These are phyloP conservation scores for Phytophthora cactorum DNA, from an alignment of 352 stramenopile species.

Conservation along the genomic window DNA sequence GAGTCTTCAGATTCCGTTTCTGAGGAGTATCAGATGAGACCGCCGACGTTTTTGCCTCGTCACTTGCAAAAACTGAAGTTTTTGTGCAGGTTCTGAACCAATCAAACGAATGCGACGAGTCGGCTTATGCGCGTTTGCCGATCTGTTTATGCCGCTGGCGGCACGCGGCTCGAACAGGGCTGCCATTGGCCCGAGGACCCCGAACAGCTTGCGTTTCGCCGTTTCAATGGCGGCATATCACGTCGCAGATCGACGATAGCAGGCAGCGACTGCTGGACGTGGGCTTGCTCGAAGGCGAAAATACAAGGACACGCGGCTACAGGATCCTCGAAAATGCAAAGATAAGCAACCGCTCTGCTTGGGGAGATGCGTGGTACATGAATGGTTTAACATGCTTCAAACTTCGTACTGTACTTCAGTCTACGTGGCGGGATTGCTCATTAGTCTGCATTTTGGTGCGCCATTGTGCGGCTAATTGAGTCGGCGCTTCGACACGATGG, in stretches of 20 bases:
- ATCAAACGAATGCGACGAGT: slow-evolving; percentile 20
- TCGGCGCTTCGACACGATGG: slow-evolving; percentile 27
- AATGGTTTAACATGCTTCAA: slow-evolving; percentile 13
- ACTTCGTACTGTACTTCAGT: background rate
- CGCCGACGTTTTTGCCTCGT: slow-evolving; percentile 30
- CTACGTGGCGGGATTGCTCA: background rate
- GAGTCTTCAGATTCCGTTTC: background rate
- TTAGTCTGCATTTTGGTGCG: slow-evolving; percentile 23
- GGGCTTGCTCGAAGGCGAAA: background rate
- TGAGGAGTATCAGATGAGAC: slow-evolving; percentile 11
- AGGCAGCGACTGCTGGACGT: background rate
- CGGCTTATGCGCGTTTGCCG: slow-evolving; percentile 24
- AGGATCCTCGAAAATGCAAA: slow-evolving; percentile 19
- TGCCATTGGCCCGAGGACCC: slow-evolving; percentile 17
- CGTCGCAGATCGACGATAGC: slow-evolving; percentile 23
- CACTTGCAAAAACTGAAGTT: slow-evolving; percentile 30
- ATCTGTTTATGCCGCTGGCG: slow-evolving; percentile 26
- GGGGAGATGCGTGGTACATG: slow-evolving; percentile 12
- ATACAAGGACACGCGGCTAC: slow-evolving; percentile 7
- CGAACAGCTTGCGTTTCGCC: slow-evolving; percentile 13
- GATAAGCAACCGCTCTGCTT: slow-evolving; percentile 30
- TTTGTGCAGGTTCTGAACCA: slow-evolving; percentile 13
- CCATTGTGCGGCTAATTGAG: slow-evolving; percentile 28
- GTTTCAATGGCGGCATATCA: slow-evolving; percentile 26
- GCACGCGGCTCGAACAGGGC: slow-evolving; percentile 2